phyloP scores from a whole-genome alignment of 108 stramenopile species.

The Discostella stelligeroides region DNA sequence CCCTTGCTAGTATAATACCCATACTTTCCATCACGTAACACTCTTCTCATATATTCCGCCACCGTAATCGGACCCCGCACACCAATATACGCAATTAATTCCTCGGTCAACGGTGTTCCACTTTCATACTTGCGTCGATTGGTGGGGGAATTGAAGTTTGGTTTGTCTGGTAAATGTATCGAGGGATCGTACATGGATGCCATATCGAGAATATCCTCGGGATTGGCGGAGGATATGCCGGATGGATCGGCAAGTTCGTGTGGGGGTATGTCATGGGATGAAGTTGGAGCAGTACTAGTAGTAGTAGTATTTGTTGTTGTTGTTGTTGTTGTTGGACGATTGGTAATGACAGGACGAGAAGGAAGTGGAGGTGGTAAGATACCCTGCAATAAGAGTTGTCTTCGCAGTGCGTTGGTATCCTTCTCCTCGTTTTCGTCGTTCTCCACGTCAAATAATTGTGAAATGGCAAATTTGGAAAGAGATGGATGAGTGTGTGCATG shows the following conservation, averaged over 20 bases:
- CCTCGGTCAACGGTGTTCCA: slow-evolving; percentile 71
- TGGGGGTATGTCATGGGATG: background rate
- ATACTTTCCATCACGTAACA: slow-evolving; percentile 71
- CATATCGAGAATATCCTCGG: slow-evolving; percentile 43
- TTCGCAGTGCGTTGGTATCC: slow-evolving; percentile 33
- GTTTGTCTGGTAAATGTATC: slow-evolving; percentile 49
- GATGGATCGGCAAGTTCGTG: slow-evolving; percentile 30
- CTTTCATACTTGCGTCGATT: slow-evolving; percentile 62
- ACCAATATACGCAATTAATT: slow-evolving; percentile 72
- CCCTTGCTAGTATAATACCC: slow-evolving; percentile 79
- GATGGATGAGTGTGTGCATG: slow-evolving; percentile 21
- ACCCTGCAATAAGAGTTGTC: slow-evolving; percentile 30
- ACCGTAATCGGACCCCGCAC: slow-evolving; percentile 78
- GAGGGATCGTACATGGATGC: slow-evolving; percentile 53
- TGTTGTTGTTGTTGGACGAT: background rate
- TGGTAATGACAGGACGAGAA: slow-evolving; percentile 11
- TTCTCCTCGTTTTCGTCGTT: slow-evolving; percentile 6
- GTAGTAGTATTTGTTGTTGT: background rate
- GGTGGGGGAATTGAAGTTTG: slow-evolving; percentile 31
- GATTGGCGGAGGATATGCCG: slow-evolving; percentile 40
- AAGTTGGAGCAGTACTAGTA: too few relatives aligned
- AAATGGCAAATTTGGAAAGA: background rate
- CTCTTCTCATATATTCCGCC: slow-evolving; percentile 80
- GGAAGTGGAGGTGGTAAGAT: slow-evolving; percentile 25
- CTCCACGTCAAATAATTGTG: background rate